Percentiles rank a stretch among this genome's conserved stretches.
Conservation (phyloP, 805 yeast species). For the Citeromyces matritensis region DNA sequence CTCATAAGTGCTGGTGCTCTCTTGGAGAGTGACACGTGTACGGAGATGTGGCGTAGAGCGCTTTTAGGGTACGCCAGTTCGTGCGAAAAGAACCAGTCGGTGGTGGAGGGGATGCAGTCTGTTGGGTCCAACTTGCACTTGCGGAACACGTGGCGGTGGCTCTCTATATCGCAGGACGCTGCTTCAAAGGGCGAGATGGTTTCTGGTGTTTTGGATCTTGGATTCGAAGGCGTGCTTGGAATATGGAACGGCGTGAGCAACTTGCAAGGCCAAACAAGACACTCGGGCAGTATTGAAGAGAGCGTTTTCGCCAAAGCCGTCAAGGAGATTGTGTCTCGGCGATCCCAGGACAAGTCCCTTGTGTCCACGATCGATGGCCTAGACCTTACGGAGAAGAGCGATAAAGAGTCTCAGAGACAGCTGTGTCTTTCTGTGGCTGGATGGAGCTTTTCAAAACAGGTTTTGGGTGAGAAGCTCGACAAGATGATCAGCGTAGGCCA, state of each 20-base stretch:
- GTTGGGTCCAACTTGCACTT: constrained; percentile 41
- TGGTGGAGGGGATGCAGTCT: constrained; percentile 35
- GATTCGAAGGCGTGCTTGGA: constrained; percentile 79
- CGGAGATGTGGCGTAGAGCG: constrained; percentile 60
- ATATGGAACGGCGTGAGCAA: constrained; percentile 72
- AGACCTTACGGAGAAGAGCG: constrained; percentile 25
- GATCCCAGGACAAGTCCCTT: constrained; percentile 13
- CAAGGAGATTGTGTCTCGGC: constrained; percentile 25
- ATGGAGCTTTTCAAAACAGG: constrained; percentile 70
- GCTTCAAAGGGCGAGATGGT: constrained; percentile 53
- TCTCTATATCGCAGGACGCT: constrained; percentile 53
- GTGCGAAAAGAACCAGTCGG: constrained; percentile 43
- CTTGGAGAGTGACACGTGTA: constrained; percentile 59
- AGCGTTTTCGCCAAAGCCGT: constrained; percentile 33
- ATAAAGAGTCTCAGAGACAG: constrained; percentile 50
- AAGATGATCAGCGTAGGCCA: constrained; percentile 41
- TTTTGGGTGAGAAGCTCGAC: constrained; percentile 54
- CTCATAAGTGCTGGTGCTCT: constrained; percentile 11
- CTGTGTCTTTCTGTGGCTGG: constrained; percentile 78
- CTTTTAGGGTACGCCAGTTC: constrained; percentile 57
- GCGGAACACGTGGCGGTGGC: constrained; percentile 86
- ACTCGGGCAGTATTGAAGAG: constrained; percentile 16
- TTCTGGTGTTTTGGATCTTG: constrained; percentile 59
- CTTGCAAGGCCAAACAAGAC: constrained; percentile 29
- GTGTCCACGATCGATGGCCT: constrained; percentile 7